These are phyloP conservation scores for Sphagnum contortum DNA, from an alignment of 225 moss, liverwort and hornwort genomes.

Conservation along the genomic window DNA sequence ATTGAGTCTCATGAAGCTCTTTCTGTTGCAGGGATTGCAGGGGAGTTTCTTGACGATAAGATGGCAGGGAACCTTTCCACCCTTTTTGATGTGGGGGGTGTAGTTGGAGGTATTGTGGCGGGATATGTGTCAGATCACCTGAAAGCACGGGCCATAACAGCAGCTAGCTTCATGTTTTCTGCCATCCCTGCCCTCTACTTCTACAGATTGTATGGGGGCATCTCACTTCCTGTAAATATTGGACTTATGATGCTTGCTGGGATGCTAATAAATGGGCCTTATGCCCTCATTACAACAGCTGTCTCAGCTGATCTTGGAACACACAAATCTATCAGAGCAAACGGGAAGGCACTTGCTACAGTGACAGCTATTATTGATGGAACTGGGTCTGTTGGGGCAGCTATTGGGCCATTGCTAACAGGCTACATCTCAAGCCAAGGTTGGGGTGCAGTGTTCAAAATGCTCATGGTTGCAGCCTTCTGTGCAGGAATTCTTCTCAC, in stretches of 20 bases:
- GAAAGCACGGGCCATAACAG: constrained; percentile 76
- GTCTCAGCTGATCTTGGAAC: constrained; percentile 93
- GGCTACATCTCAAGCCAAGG: constrained; percentile 70
- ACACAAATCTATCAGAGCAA: constrained; percentile 71
- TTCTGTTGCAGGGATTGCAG: constrained; percentile 50
- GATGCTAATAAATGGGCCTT: constrained; percentile 72
- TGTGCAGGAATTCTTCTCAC: constrained; percentile 75
- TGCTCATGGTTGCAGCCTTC: constrained; percentile 76
- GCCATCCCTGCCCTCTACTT: constrained; percentile 75
- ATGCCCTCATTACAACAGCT: constrained; percentile 86
- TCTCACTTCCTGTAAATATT: constrained; percentile 47
- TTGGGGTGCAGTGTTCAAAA: constrained; percentile 72
- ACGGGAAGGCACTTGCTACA: constrained; percentile 68
- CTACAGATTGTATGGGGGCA: constrained; percentile 58
- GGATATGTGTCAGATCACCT: constrained; percentile 73
- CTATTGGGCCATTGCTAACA: constrained; percentile 76
- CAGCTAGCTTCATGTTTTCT: constrained; percentile 69
- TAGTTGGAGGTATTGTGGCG: constrained; percentile 80
- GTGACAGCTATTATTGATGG: constrained; percentile 94
- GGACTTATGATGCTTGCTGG: constrained; percentile 61
- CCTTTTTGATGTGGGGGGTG: constrained; percentile 77
- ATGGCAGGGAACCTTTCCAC: constrained; percentile 69
- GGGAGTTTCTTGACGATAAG: constrained; percentile 48
- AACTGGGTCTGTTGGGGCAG: constrained; percentile 86
- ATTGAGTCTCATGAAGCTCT: no score